These are phyloP conservation scores for Xylaria sp. DNA, from an alignment of 2,329 filamentous ascomycete genomes.

Conservation along the genomic window DNA sequence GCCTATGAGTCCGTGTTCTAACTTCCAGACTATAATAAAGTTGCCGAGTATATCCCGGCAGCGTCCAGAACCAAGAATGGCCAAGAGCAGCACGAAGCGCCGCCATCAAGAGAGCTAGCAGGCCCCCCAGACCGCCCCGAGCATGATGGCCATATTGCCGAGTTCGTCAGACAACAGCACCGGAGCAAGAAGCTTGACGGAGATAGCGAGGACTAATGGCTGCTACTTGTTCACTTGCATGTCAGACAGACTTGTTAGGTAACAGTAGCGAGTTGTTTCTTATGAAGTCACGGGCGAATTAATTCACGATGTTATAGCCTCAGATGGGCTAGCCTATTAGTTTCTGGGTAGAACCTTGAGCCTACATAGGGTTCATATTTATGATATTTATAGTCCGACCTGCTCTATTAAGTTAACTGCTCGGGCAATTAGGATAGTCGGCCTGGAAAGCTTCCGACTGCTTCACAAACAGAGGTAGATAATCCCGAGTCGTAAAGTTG, in stretches of 20 bases:
- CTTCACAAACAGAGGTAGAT: conserved; percentile 54
- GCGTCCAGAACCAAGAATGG: conserved; percentile 49
- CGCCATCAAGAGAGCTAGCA: conserved; percentile 35
- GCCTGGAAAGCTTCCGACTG: conserved; percentile 50
- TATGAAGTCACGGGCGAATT: neutral
- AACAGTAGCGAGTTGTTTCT: neutral
- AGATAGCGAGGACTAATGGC: neutral
- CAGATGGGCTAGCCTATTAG: neutral
- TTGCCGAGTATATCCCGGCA: conserved; percentile 57
- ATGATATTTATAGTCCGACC: neutral
- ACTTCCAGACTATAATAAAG: conserved; percentile 40
- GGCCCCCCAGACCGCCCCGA: conserved; percentile 57
- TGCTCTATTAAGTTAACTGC: conserved; percentile 12
- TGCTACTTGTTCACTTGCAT: neutral
- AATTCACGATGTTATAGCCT: no score
- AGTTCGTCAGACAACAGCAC: conserved; percentile 65
- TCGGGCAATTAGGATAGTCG: conserved; percentile 51
- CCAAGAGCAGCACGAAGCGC: conserved; percentile 40
- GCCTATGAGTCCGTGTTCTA: conserved; percentile 23
- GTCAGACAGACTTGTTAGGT: neutral
- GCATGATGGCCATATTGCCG: conserved; percentile 61
- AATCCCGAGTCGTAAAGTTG: conserved; percentile 54
- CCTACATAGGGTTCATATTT: neutral
- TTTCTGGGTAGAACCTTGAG: no score
- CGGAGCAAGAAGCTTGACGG: conserved; percentile 52